Percentiles rank a stretch among this genome's conserved stretches.
phyloP scores from a whole-genome alignment of 805 yeast genomes.

The Nematodospora valgi region DNA sequence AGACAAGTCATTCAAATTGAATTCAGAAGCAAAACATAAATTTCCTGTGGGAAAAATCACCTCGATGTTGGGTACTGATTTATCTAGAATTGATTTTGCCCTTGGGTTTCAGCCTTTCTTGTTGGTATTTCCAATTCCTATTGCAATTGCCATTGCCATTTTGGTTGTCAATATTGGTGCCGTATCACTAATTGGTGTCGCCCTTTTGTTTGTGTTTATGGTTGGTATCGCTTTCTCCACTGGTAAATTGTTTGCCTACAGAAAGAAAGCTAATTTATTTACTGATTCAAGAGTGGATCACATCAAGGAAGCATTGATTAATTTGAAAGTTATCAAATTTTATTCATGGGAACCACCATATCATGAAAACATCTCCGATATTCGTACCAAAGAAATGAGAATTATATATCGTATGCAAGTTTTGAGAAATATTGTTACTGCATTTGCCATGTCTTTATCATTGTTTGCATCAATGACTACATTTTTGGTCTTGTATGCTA shows the following conservation, averaged over 20 bases:
- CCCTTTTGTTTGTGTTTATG: slow-evolving; percentile 50
- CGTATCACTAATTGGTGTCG: slow-evolving; percentile 69
- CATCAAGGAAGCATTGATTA: slow-evolving; percentile 74
- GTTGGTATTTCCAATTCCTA: slow-evolving; percentile 60
- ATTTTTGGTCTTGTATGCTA: slow-evolving; percentile 36
- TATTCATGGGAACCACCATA: slow-evolving; percentile 93
- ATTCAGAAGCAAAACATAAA: slow-evolving; percentile 52
- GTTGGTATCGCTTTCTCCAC: slow-evolving; percentile 45
- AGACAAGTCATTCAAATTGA: slow-evolving; percentile 62
- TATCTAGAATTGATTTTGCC: slow-evolving; percentile 77
- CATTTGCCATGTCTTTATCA: slow-evolving; percentile 67
- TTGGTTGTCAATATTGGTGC: slow-evolving; percentile 69
- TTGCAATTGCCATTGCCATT: slow-evolving; percentile 60
- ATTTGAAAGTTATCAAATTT: slow-evolving; percentile 78
- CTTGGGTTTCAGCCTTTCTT: slow-evolving; percentile 65
- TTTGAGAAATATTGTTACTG: slow-evolving; percentile 56
- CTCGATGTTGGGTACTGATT: slow-evolving; percentile 75
- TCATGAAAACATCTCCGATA: slow-evolving; percentile 47
- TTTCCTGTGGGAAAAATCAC: slow-evolving; percentile 72
- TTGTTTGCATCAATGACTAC: slow-evolving; percentile 65
- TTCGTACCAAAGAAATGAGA: slow-evolving; percentile 61
- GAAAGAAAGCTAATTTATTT: slow-evolving; percentile 54
- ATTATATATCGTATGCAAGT: slow-evolving; percentile 62
- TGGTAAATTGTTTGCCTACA: slow-evolving; percentile 47
- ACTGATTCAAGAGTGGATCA: slow-evolving; percentile 77